These are phyloP conservation scores for Russula griseocarnosa DNA, from an alignment of 768 basidiomycete genomes.

Conservation along the genomic window DNA sequence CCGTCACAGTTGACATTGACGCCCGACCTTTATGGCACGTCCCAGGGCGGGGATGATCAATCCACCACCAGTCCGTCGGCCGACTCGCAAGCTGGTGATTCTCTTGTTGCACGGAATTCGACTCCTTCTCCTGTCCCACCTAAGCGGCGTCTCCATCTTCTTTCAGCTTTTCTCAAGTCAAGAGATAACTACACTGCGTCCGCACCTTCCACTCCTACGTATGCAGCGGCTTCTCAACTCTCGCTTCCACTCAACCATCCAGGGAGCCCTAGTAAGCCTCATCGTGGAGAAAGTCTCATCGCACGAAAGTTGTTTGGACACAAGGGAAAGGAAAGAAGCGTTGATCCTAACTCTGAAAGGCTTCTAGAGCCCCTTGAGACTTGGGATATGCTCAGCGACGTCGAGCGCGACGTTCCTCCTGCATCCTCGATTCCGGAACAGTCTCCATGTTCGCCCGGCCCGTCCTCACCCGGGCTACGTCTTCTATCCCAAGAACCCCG, in stretches of 20 bases:
- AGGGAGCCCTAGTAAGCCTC: conserved; percentile 18
- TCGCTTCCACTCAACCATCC: conserved; percentile 27
- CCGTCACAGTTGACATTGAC: conserved; percentile 26
- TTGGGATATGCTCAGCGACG: conserved; percentile 28
- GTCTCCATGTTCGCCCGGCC: neutral
- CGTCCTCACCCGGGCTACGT: conserved; percentile 3
- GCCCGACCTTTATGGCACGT: conserved; percentile 4
- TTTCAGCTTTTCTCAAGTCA: conserved; percentile 21
- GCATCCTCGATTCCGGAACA: conserved; percentile 6
- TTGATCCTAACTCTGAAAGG: conserved; percentile 13
- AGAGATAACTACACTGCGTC: conserved; percentile 26
- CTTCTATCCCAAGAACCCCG: conserved; percentile 1
- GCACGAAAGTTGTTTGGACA: conserved; percentile 27
- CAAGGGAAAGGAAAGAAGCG: conserved; percentile 25
- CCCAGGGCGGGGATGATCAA: conserved; percentile 22
- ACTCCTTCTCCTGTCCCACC: conserved; percentile 21
- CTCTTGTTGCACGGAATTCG: neutral
- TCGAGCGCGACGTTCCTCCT: conserved; percentile 15
- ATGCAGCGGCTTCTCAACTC: conserved; percentile 26
- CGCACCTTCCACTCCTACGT: conserved; percentile 27
- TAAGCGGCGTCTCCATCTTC: conserved; percentile 26
- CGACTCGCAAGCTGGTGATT: conserved; percentile 19
- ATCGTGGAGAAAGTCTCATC: conserved; percentile 23
- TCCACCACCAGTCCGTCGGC: conserved; percentile 21
- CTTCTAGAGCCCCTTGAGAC: conserved; percentile 22